Conservation (phyloP, 1,139 yeast species). For the Pichia sp. region DNA sequence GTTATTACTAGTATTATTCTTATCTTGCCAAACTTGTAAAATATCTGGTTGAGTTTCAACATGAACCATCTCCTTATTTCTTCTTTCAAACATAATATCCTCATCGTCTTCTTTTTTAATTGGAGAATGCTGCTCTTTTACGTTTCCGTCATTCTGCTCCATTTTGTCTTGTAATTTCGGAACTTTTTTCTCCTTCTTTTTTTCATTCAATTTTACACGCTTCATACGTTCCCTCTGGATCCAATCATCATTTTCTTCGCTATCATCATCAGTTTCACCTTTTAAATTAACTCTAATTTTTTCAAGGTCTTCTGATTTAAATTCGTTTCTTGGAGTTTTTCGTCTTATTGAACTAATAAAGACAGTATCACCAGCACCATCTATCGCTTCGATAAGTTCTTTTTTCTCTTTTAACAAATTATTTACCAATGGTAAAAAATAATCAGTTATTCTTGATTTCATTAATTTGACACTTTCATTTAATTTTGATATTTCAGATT, state of each 20-base stretch:
- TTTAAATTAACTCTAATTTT: too few species aligned
- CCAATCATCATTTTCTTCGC: constrained; percentile 8
- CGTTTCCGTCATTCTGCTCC: too few species aligned
- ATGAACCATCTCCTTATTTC: neutral
- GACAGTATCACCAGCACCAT: neutral
- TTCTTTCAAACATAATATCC: constrained; percentile 24
- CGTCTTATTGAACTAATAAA: constrained; percentile 5
- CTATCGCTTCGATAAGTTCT: neutral
- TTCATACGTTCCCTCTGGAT: too few species aligned
- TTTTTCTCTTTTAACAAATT: constrained; percentile 3
- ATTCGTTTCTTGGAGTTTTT: constrained; percentile 40
- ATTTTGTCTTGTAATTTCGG: too few species aligned
- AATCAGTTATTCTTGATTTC: constrained; percentile 5
- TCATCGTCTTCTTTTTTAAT: too few species aligned
- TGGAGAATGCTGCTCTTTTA: too few species aligned
- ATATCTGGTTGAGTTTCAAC: neutral
- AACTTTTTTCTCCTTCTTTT: too few species aligned
- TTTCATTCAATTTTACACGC: too few species aligned
- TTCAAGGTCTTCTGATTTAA: constrained; percentile 33
- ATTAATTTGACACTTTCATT: constrained; percentile 3
- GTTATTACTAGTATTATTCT: too few species aligned
- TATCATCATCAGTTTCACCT: constrained; percentile 15
- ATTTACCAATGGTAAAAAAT: constrained; percentile 11
- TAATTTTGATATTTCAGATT: constrained; percentile 2
- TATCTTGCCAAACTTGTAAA: too few species aligned